phyloP scores from a whole-genome alignment of 331 rosid genomes.

The Acacia concinna region DNA sequence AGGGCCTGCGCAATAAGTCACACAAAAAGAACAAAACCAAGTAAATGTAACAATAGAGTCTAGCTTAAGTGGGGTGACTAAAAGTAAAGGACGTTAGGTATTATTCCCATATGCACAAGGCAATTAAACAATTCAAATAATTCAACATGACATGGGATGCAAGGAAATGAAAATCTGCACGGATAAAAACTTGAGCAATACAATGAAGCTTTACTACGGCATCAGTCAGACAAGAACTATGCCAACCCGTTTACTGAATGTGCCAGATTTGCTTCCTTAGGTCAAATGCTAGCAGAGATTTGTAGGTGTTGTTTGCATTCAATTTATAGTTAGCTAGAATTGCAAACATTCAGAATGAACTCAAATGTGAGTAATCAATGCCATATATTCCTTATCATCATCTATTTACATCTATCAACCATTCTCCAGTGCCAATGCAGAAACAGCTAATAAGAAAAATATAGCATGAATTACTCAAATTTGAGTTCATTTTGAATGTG shows the following conservation, averaged over 20 bases:
- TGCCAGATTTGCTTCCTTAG: neutral
- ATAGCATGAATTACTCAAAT: neutral
- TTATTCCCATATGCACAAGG: neutral
- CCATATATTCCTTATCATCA: neutral
- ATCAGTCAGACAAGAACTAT: neutral
- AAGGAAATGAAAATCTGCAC: neutral
- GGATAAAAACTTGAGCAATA: neutral
- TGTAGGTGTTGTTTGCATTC: neutral
- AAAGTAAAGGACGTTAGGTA: neutral
- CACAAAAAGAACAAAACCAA: neutral
- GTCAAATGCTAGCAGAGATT: neutral
- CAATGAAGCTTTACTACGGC: neutral
- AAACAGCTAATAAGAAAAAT: neutral
- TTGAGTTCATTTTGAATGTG: neutral
- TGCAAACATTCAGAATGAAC: neutral
- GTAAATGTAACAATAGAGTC: neutral
- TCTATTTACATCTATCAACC: neutral
- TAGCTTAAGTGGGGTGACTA: neutral
- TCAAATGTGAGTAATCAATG: neutral
- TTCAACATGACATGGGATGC: neutral
- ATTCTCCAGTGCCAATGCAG: neutral
- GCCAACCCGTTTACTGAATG: neutral
- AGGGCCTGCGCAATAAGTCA: conserved; percentile 59
- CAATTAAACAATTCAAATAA: neutral
- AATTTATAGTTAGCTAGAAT: neutral